phyloP scores from a whole-genome alignment of 768 basidiomycete genomes.

The Leccinum sublutescens region DNA sequence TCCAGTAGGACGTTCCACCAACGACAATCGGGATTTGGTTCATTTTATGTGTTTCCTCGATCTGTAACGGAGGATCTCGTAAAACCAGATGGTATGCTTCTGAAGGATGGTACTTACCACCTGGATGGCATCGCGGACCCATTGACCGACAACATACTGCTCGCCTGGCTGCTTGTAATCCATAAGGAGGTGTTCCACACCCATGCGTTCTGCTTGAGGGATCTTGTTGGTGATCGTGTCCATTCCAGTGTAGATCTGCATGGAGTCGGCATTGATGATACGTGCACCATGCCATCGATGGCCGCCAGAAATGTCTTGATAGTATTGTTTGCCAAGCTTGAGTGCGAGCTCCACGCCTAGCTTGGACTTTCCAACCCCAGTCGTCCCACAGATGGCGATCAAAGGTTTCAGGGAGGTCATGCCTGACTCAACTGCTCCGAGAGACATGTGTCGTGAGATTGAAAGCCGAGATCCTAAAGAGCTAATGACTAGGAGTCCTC shows the following conservation, averaged over 20 bases:
- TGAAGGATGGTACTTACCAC: slow-evolving; percentile 50
- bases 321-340: slow-evolving; percentile 39
- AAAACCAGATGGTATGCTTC: not conserved
- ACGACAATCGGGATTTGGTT: slow-evolving; percentile 82
- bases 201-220: slow-evolving; percentile 67
- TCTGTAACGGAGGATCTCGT: slow-evolving; percentile 42
- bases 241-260: slow-evolving; percentile 94
- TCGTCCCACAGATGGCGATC: slow-evolving; percentile 89
- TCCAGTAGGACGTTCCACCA: slow-evolving; percentile 97
- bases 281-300: slow-evolving; percentile 59
- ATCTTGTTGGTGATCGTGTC: slow-evolving; percentile 96
- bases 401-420: slow-evolving; percentile 54
- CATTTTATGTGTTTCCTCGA: slow-evolving; percentile 64
- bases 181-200: slow-evolving; percentile 88
- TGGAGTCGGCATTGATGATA: slow-evolving; percentile 94
- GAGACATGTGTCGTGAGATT: not conserved
- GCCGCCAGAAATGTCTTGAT: slow-evolving; percentile 9
- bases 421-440: not conserved
- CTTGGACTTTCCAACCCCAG: slow-evolving; percentile 94
- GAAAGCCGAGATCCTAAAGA: not conserved
- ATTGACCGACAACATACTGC: slow-evolving; percentile 84
- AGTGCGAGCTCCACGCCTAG: slow-evolving; percentile 86
- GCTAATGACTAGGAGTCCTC: not conserved
- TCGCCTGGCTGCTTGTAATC: slow-evolving; percentile 83
- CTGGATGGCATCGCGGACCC: slow-evolving; percentile 78